A percentile compares a stretch with the other conserved stretches of the same genome.
phyloP scores from a whole-genome alignment of 306 rosid species.

The Adenanthera pavonina region DNA sequence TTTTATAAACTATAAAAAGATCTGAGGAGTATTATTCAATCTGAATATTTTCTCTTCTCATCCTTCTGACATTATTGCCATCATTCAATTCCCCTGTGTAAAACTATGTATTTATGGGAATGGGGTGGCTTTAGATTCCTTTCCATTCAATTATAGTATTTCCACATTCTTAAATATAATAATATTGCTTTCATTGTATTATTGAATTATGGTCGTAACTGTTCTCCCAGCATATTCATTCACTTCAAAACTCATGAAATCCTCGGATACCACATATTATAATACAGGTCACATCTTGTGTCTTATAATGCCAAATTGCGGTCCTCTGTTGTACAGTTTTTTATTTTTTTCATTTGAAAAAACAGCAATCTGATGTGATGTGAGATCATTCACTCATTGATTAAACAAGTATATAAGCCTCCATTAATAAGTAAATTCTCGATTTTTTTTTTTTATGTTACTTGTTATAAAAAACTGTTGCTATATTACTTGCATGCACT shows the following conservation, averaged over 20 bases:
- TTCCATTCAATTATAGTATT: background rate
- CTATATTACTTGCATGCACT: background rate
- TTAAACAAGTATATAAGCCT: background rate
- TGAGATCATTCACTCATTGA: background rate
- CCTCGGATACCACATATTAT: background rate
- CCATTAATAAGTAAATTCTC: background rate
- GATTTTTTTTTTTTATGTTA: background rate
- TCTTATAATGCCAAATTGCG: background rate
- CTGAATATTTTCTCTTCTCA: background rate
- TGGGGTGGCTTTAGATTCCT: constrained; percentile 4
- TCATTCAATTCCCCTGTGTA: background rate
- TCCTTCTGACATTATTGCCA: constrained; percentile 34
- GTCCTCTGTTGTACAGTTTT: background rate
- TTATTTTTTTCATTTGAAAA: background rate
- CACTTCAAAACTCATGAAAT: constrained; percentile 6
- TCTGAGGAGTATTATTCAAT: constrained; percentile 4
- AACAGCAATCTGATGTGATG: background rate
- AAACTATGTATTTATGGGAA: too few species aligned
- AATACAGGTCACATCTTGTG: background rate
- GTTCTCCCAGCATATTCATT: constrained; percentile 18
- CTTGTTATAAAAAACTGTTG: background rate
- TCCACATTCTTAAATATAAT: background rate
- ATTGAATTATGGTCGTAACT: constrained; percentile 12
- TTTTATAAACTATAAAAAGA: too few species aligned
- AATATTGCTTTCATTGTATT: background rate